phyloP scores from a whole-genome alignment of 75 land plant genomes.

The Isoetes taiwanensis region DNA sequence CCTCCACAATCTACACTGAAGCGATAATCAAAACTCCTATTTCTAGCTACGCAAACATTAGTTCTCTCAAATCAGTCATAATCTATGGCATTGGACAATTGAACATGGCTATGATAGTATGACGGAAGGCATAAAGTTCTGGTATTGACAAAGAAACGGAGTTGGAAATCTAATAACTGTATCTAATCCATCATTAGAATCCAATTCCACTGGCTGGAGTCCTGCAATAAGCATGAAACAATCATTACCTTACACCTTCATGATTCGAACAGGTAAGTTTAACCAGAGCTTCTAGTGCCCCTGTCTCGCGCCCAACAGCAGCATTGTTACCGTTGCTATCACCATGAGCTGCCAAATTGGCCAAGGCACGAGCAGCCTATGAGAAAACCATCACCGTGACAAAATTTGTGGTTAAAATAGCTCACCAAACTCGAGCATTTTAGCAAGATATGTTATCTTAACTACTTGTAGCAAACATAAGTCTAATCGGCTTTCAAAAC shows the following conservation, averaged over 20 bases:
- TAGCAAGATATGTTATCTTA: too few relatives aligned
- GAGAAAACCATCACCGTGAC: background rate
- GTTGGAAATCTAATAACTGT: background rate
- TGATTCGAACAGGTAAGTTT: slow-evolving; percentile 72
- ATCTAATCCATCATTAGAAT: background rate
- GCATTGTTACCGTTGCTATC: slow-evolving; percentile 97
- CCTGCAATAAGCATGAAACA: background rate
- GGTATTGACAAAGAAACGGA: background rate
- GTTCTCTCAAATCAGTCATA: too few relatives aligned
- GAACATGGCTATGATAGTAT: background rate
- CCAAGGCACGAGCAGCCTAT: slow-evolving; percentile 97
- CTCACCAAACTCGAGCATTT: background rate
- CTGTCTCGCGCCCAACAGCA: slow-evolving; percentile 90
- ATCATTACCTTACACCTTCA: slow-evolving; percentile 89
- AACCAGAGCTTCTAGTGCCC: slow-evolving; percentile 95
- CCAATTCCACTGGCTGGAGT: background rate
- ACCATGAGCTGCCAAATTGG: slow-evolving; percentile 98
- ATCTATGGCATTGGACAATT: too few relatives aligned
- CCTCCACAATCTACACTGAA: too few relatives aligned
- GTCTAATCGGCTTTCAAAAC: too few relatives aligned
- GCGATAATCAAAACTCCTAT: too few relatives aligned
- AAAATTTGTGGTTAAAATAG: too few relatives aligned
- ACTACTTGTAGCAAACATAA: too few relatives aligned
- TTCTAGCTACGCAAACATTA: too few relatives aligned
- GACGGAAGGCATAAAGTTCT: background rate